phyloP scores from a whole-genome alignment of 108 stramenopile species.

The Craspedostauros australis region DNA sequence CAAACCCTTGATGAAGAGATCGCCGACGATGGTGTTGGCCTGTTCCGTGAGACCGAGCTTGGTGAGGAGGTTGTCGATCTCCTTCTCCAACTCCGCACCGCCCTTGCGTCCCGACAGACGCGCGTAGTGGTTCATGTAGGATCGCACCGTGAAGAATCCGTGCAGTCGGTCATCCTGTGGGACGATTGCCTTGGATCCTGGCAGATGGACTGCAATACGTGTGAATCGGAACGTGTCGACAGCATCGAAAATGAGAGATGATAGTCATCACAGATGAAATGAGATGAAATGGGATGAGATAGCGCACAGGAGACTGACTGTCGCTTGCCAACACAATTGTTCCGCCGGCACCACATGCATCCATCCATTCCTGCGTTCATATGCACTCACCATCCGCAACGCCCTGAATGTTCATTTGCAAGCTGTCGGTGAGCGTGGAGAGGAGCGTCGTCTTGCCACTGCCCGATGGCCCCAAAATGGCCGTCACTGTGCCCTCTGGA shows the following conservation, averaged over 20 bases:
- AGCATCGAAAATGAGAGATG: too few species aligned
- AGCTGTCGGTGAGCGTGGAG: constrained; percentile 33
- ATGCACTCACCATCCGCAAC: constrained; percentile 38
- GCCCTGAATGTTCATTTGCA: constrained; percentile 22
- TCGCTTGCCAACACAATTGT: too few species aligned
- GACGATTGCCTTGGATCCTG: constrained; percentile 36
- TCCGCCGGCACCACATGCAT: too few species aligned
- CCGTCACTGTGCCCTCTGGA: constrained; percentile 44
- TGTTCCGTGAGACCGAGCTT: constrained; percentile 47
- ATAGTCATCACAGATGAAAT: too few species aligned
- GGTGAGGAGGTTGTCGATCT: constrained; percentile 26
- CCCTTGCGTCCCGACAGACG: constrained; percentile 15
- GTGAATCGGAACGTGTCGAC: too few species aligned
- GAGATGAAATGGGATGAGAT: neutral
- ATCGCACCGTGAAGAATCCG: constrained; percentile 47
- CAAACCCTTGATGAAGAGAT: constrained; percentile 60
- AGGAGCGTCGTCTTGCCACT: constrained; percentile 49
- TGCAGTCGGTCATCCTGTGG: constrained; percentile 46
- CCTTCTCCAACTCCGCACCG: constrained; percentile 12
- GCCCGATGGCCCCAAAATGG: constrained; percentile 48
- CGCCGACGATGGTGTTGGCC: constrained; percentile 54
- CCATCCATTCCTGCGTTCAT: too few species aligned
- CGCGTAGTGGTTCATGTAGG: constrained; percentile 51
- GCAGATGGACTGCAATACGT: constrained; percentile 46
- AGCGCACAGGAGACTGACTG: too few species aligned